Evolutionary conservation across 2,329 filamentous ascomycete species (phyloP), one percentile per base, ranked within the genome.

Genomic region (Fusarium sp.): DNA sequence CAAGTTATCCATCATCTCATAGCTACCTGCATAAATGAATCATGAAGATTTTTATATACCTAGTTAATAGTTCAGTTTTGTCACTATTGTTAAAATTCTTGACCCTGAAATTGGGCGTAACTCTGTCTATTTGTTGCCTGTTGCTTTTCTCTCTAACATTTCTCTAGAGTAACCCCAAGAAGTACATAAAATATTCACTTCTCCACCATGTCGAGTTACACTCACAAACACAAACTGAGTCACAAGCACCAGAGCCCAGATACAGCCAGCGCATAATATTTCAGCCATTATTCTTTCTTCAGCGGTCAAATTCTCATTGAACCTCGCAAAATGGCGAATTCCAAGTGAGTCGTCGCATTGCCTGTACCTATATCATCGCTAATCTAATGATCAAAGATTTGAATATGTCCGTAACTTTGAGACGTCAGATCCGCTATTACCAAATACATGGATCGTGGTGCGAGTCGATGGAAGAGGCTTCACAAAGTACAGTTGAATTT

Each of bases 321-420:
- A n/a, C 32, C 22, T 66, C 64, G 60, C 54, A 45, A 78, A 22
- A 89, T 89, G 88, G 87, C 87, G 17, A 89, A 89, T 77, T 89
- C 88, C 73, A 88, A 87, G 88, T 88, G 78, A 70, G 82, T 73
- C 38, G 20, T 14, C 18, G n/a, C 18, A 30, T n/a, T 12, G 36
- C 30, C 2, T 36, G 24, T 48, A 48, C 47, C 17, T 32, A 8
- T 15, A 30, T 55, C 26, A 20, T 34, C 50, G 24, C 41, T 61
- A 41, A 66, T 66, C 71, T 76, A 71, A 75, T 61, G 8, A 10
- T 11, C 57, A 42, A 72, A 98, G 94, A 83, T 98, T 95, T 81
- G 95, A 97, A 85, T 99, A 99, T 83, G 96, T 98, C 73, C 94
- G 94, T 81, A 84, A 86, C 54, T 98, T 98, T 79, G 96, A 99